Percentiles rank a stretch among this genome's conserved stretches.
Conservation (phyloP, 73 alveolate genomes). For the Symbiodinium pilosum region DNA sequence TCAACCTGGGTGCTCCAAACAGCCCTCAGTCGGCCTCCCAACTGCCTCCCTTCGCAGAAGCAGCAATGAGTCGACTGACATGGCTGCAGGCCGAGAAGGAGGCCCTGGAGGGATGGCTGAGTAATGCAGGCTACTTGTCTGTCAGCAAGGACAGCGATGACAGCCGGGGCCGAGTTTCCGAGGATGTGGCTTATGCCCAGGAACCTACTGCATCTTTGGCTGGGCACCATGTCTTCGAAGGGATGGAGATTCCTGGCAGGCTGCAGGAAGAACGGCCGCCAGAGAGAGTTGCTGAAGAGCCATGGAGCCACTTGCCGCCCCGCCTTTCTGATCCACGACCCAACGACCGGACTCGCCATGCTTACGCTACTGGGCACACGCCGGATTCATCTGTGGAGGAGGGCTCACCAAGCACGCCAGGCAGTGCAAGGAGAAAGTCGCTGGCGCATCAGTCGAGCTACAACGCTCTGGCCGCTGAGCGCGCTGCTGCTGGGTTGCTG, state of each 20-base stretch:
- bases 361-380: not conserved
- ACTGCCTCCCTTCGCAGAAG: constrained; percentile 52
- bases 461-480: constrained; percentile 29
- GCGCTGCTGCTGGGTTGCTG: no score
- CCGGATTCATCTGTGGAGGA: not conserved
- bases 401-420: not conserved
- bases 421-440: constrained; percentile 7
- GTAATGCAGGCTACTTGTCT: constrained; percentile 48
- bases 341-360: not conserved
- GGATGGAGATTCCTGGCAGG: not conserved
- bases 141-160: not conserved
- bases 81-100: constrained; percentile 92
- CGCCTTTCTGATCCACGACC: not conserved
- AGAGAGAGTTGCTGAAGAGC: not conserved
- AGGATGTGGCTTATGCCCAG: not conserved
- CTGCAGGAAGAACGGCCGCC: no score
- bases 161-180: not conserved
- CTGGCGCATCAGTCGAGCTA: constrained; percentile 28
- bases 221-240: not conserved
- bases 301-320: not conserved
- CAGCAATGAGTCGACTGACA: constrained; percentile 65
- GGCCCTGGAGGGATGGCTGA: constrained; percentile 86
- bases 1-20: not conserved
- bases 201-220: not conserved
- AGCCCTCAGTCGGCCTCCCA: not conserved